Evolutionary conservation across 352 stramenopile species (phyloP).

Genomic region (Pythium chondricola): DNA sequence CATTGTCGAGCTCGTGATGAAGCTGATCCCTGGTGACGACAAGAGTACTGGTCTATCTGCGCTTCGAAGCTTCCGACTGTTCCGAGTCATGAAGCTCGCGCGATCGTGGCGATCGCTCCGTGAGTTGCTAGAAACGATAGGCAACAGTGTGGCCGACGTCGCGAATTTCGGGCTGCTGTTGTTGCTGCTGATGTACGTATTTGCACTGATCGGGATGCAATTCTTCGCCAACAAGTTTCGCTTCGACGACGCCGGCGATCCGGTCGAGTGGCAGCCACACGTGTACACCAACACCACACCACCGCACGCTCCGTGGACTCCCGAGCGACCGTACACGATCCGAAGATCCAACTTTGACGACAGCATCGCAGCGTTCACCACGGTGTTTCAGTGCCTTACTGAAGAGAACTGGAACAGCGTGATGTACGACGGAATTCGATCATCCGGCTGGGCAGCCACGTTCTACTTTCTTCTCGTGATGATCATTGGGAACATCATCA

Average conservation of each 20-base stretch:
- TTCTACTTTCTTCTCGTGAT: slow-evolving; percentile 65
- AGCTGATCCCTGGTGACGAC: slow-evolving; percentile 17
- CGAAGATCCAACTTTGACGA: slow-evolving; percentile 48
- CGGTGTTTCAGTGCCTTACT: slow-evolving; percentile 82
- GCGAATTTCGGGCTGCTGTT: slow-evolving; percentile 85
- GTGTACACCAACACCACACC: slow-evolving; percentile 33
- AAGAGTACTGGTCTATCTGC: slow-evolving; percentile 54
- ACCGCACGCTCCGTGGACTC: slow-evolving; percentile 34
- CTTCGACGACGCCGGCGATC: slow-evolving; percentile 49
- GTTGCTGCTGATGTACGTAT: slow-evolving; percentile 88
- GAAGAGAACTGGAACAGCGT: slow-evolving; percentile 87
- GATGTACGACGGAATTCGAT: slow-evolving; percentile 76
- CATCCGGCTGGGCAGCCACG: slow-evolving; percentile 25
- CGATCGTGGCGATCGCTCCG: slow-evolving; percentile 86
- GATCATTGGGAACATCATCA: slow-evolving; percentile 78
- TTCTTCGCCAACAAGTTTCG: slow-evolving; percentile 85
- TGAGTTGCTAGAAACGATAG: slow-evolving; percentile 69
- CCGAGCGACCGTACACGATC: slow-evolving; percentile 33
- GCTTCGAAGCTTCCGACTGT: slow-evolving; percentile 75
- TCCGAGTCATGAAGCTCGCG: slow-evolving; percentile 88
- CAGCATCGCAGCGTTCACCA: slow-evolving; percentile 53
- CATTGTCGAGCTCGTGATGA: slow-evolving; percentile 35
- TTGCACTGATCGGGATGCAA: slow-evolving; percentile 60
- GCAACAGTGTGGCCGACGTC: slow-evolving; percentile 74
- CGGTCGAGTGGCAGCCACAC: slow-evolving; percentile 31